Evolutionary conservation across 129 eudicot species (phyloP).

Genomic region (Apium graveolens): DNA sequence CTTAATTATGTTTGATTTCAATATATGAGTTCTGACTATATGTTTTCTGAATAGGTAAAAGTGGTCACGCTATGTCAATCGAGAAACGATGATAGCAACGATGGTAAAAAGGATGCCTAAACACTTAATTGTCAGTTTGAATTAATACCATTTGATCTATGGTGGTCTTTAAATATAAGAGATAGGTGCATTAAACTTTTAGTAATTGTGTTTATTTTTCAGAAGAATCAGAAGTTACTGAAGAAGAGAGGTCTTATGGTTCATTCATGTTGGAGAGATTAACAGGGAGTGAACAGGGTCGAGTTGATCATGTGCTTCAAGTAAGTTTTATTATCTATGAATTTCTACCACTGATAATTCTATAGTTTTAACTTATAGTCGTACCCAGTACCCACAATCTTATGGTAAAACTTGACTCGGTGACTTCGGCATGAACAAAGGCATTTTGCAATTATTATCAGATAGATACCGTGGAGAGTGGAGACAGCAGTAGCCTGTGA

Average conservation of each 20-base stretch:
- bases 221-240: constrained; percentile 42
- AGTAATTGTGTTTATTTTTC: constrained; percentile 19
- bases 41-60: constrained; percentile 46
- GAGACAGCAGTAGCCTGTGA: neutral
- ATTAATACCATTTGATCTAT: neutral
- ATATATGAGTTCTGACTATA: constrained; percentile 3
- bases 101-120: constrained; percentile 34
- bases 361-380: too few species aligned
- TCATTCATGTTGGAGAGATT: constrained; percentile 73
- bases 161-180: neutral
- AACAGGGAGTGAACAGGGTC: constrained; percentile 70
- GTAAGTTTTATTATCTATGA: constrained; percentile 23
- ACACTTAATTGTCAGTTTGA: neutral
- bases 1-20: constrained; percentile 8
- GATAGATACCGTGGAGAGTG: neutral
- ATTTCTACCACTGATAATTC: neutral
- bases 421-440: neutral
- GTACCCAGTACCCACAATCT: neutral
- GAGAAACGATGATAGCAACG: constrained; percentile 33
- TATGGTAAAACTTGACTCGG: neutral
- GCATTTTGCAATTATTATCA: neutral
- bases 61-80: constrained; percentile 70
- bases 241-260: constrained; percentile 79
- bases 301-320: constrained; percentile 88
- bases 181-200: constrained; percentile 3